These are phyloP conservation scores for Pseudogymnoascus sp. DNA, from an alignment of 2,329 filamentous ascomycete species.

Conservation along the genomic window DNA sequence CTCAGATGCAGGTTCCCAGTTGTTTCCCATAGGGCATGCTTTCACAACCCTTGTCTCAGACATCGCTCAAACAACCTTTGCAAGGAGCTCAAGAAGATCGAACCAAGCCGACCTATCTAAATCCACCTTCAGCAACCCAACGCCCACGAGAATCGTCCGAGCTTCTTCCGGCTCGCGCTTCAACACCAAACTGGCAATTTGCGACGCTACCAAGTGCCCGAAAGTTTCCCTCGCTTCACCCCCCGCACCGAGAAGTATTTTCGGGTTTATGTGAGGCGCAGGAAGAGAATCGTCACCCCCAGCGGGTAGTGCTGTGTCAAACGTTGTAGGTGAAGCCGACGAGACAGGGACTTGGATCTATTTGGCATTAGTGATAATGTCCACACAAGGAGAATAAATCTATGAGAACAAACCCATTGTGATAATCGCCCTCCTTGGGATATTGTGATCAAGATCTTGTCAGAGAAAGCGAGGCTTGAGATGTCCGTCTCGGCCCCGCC, in stretches of 20 bases:
- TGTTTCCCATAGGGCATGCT: not conserved
- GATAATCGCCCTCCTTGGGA: constrained; percentile 76
- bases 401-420: constrained; percentile 67
- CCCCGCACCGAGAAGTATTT: constrained; percentile 77
- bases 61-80: constrained; percentile 37
- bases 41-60: not conserved
- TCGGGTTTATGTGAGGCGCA: constrained; percentile 73
- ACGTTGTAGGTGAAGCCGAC: constrained; percentile 52
- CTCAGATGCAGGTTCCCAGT: not conserved
- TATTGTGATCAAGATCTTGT: constrained; percentile 86
- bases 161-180: constrained; percentile 58
- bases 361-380: constrained; percentile 13
- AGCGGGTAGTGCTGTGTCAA: constrained; percentile 41
- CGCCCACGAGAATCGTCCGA: constrained; percentile 51
- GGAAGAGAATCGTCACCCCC: constrained; percentile 48
- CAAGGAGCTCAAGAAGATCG: constrained; percentile 54
- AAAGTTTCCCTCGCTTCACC: constrained; percentile 70
- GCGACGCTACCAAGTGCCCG: constrained; percentile 81
- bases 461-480: constrained; percentile 64
- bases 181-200: constrained; percentile 73
- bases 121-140: constrained; percentile 45
- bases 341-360: constrained; percentile 72
- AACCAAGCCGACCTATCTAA: constrained; percentile 47
- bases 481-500: constrained; percentile 64
- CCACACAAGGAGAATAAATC: constrained; percentile 18